Conservation (phyloP, 768 basidiomycete species). For the Termitomyces sp. region DNA sequence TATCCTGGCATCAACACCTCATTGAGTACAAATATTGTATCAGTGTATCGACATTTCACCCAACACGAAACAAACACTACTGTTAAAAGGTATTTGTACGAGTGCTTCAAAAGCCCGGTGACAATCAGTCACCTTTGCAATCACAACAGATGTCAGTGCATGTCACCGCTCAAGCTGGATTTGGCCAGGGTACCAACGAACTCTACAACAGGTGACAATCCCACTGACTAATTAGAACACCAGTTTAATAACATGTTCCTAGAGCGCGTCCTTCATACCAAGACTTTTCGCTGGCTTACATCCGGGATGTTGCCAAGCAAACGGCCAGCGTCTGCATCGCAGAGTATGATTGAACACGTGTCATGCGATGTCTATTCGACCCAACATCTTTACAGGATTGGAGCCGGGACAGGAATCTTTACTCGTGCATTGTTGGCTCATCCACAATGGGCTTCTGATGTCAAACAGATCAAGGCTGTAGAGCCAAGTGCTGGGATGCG, state of each 20-base stretch:
- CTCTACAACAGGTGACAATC: constrained; percentile 61
- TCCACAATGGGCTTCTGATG: constrained; percentile 41
- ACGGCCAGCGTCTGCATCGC: constrained; percentile 50
- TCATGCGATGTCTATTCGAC: neutral
- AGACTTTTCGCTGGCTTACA: constrained; percentile 47
- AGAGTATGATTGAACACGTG: constrained; percentile 43
- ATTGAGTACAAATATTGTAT: neutral
- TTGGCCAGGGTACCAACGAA: constrained; percentile 77
- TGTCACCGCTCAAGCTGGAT: constrained; percentile 63
- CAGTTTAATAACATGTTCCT: neutral
- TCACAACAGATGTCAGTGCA: constrained; percentile 39
- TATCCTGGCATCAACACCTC: no score
- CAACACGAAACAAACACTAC: no score
- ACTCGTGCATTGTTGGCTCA: constrained; percentile 74
- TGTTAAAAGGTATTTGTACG: neutral
- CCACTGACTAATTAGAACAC: neutral
- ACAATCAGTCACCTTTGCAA: constrained; percentile 13
- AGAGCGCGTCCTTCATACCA: constrained; percentile 87
- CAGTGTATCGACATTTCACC: no score
- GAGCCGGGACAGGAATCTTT: constrained; percentile 86
- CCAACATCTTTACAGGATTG: constrained; percentile 45
- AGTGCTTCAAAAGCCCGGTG: neutral
- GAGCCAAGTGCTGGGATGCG: constrained; percentile 92
- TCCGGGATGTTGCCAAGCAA: constrained; percentile 41
- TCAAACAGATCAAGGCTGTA: constrained; percentile 57